Evolutionary conservation across 129 eudicot genomes (phyloP).

Genomic region (Artemisia annua): DNA sequence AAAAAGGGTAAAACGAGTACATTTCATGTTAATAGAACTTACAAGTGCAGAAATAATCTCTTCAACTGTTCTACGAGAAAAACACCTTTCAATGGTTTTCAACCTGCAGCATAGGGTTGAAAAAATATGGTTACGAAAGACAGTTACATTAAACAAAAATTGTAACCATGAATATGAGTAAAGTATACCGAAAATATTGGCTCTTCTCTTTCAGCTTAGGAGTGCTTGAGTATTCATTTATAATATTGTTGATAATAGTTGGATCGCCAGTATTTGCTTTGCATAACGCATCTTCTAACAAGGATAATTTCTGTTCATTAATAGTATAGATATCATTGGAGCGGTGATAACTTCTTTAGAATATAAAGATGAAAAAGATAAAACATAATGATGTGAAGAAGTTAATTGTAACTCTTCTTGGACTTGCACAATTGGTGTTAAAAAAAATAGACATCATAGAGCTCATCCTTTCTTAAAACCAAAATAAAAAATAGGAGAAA

Average conservation of each 20-base stretch:
- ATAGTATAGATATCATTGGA: conserved; percentile 16
- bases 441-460: background rate
- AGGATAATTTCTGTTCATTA: conserved; percentile 55
- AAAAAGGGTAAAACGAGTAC: no score
- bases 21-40: no score
- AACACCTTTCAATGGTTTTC: no score
- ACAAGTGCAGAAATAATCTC: no score
- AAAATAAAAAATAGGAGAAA: background rate
- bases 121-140: no score
- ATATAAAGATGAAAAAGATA: conserved; percentile 1
- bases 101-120: no score
- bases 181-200: conserved; percentile 53
- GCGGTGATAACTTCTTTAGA: background rate
- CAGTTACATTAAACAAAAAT: no score
- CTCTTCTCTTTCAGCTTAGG: conserved; percentile 79
- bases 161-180: conserved; percentile 4
- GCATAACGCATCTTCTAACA: conserved; percentile 59
- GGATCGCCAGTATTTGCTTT: conserved; percentile 54
- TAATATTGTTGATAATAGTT: conserved; percentile 36
- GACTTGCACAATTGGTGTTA: conserved; percentile 1
- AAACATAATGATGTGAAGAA: background rate
- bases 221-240: conserved; percentile 43
- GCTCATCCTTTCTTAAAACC: background rate
- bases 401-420: background rate
- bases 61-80: no score